Conservation (phyloP, 768 basidiomycete genomes). For the Leccinum boreale region DNA sequence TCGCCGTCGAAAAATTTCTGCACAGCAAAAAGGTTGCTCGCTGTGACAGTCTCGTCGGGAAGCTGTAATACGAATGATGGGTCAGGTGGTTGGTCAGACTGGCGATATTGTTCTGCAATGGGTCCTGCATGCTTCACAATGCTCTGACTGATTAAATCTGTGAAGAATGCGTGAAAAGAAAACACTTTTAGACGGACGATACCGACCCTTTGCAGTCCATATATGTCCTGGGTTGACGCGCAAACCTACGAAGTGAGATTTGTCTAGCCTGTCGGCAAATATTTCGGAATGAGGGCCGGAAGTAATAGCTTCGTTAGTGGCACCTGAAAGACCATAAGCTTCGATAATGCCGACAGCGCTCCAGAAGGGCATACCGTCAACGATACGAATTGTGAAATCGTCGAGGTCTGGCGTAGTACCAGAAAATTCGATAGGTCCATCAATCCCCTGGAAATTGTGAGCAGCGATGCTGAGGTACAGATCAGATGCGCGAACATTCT, state of each 20-base stretch:
- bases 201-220: constrained; percentile 83
- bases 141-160: constrained; percentile 63
- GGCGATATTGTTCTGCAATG: constrained; percentile 50
- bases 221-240: constrained; percentile 57
- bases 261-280: constrained; percentile 63
- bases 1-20: constrained; percentile 83
- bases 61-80: constrained; percentile 78
- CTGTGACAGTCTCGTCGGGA: constrained; percentile 66
- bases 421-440: constrained; percentile 63
- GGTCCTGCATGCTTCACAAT: constrained; percentile 57
- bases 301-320: constrained; percentile 51
- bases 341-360: neutral
- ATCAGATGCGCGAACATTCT: constrained; percentile 52
- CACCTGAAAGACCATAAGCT: constrained; percentile 41
- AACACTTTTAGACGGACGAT: neutral
- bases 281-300: constrained; percentile 53
- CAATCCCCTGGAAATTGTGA: constrained; percentile 56
- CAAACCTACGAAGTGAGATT: constrained; percentile 67
- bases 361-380: constrained; percentile 54
- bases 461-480: neutral
- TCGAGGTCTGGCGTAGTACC: constrained; percentile 79
- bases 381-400: constrained; percentile 75
- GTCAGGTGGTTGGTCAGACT: constrained; percentile 55
- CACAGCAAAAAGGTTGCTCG: constrained; percentile 80
- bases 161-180: neutral